phyloP scores from a whole-genome alignment of 176 grass and related monocot genomes.

The Zea luxurians region DNA sequence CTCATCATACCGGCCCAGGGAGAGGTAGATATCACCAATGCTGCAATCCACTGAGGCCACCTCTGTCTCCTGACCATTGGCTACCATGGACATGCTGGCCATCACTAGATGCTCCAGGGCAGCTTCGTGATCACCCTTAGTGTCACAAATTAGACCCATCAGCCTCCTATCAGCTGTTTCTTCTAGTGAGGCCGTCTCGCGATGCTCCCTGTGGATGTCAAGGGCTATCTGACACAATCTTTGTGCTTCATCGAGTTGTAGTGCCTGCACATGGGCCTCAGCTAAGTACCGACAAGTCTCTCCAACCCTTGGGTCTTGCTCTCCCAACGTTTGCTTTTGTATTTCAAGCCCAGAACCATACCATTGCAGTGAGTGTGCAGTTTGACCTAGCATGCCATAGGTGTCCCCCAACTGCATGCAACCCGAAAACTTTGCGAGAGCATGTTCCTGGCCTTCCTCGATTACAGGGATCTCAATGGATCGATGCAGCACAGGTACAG shows the following conservation, averaged over 20 bases:
- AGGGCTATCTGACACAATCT: constrained; percentile 77
- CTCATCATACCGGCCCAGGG: constrained; percentile 82
- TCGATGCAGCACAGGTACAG: constrained; percentile 67
- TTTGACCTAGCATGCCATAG: constrained; percentile 81
- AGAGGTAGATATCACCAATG: constrained; percentile 95
- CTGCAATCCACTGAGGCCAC: constrained; percentile 91
- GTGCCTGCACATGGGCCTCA: constrained; percentile 89
- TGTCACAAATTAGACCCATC: constrained; percentile 92
- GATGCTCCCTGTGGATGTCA: constrained; percentile 71
- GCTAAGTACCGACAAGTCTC: constrained; percentile 91
- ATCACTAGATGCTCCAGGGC: constrained; percentile 90
- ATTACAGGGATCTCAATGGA: constrained; percentile 80
- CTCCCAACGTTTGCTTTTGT: constrained; percentile 75
- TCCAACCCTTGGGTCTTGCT: constrained; percentile 82
- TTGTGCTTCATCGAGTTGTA: constrained; percentile 84
- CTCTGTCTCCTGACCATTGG: constrained; percentile 89
- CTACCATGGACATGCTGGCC: constrained; percentile 88
- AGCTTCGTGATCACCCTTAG: constrained; percentile 80
- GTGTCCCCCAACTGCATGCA: constrained; percentile 94
- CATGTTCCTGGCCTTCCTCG: constrained; percentile 80
- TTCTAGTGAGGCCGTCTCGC: constrained; percentile 63
- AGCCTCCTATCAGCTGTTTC: constrained; percentile 91
- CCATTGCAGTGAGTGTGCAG: constrained; percentile 70
- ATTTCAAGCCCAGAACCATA: constrained; percentile 71
- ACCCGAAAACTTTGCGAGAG: constrained; percentile 91